Percentiles rank a stretch among this genome's conserved stretches.
phyloP scores from a whole-genome alignment of 805 yeast genomes.

The Wickerhamomyces alni region DNA sequence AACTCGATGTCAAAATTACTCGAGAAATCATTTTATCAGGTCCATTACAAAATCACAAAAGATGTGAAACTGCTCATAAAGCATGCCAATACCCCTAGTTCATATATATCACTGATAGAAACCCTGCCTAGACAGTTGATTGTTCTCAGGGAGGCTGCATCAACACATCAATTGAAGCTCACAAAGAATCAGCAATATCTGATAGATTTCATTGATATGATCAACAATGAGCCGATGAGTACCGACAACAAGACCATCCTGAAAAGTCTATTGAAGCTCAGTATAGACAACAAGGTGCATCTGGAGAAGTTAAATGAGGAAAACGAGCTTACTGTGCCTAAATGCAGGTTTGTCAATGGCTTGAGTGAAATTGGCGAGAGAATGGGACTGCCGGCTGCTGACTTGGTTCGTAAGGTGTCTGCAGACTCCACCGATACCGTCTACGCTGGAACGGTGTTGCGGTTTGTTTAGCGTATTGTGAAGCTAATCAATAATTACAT shows the following conservation, averaged over 20 bases:
- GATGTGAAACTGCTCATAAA: slow-evolving; percentile 2
- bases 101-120: slow-evolving; percentile 9
- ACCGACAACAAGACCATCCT: slow-evolving; percentile 6
- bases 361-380: slow-evolving; percentile 5
- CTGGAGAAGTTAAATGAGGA: slow-evolving; percentile 1
- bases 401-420: background rate
- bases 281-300: slow-evolving; percentile 3
- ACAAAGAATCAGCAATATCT: slow-evolving; percentile 8
- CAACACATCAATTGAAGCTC: slow-evolving; percentile 2
- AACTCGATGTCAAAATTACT: slow-evolving; percentile 3
- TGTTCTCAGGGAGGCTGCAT: background rate
- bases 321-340: slow-evolving; percentile 11
- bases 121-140: slow-evolving; percentile 12
- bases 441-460: background rate
- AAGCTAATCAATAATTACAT: no score
- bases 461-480: slow-evolving; percentile 2
- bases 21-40: slow-evolving; percentile 12
- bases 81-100: background rate
- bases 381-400: background rate
- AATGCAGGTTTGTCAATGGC: slow-evolving; percentile 11
- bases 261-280: slow-evolving; percentile 6
- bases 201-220: slow-evolving; percentile 3
- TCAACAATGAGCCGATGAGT: slow-evolving; percentile 5
- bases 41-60: slow-evolving; percentile 9
- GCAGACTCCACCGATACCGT: background rate